A percentile compares a stretch with the other conserved stretches of the same genome.
Conservation (phyloP, 306 rosid genomes). For the Mimosa pudica region DNA sequence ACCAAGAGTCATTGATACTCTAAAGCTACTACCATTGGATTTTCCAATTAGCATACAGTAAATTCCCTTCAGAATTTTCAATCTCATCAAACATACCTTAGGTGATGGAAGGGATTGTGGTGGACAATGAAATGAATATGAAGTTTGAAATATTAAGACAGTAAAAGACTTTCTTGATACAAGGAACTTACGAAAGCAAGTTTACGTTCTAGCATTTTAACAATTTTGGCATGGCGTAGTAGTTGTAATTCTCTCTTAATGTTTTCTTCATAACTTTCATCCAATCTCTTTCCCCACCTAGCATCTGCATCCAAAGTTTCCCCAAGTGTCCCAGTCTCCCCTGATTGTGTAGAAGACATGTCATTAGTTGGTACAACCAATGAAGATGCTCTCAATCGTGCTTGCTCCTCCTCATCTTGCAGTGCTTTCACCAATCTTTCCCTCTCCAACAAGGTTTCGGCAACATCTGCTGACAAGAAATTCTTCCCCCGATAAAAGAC, state of each 20-base stretch:
- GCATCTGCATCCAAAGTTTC: slow-evolving; percentile 94
- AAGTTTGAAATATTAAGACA: slow-evolving; percentile 13
- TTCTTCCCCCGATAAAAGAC: slow-evolving; percentile 91
- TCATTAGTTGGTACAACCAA: slow-evolving; percentile 50
- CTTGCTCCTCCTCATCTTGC: slow-evolving; percentile 95
- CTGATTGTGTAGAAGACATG: slow-evolving; percentile 57
- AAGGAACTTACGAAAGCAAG: slow-evolving; percentile 73
- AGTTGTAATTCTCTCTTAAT: slow-evolving; percentile 68
- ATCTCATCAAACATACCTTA: slow-evolving; percentile 9
- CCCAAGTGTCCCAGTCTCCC: slow-evolving; percentile 73
- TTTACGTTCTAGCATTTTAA: slow-evolving; percentile 71
- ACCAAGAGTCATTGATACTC: slow-evolving; percentile 12
- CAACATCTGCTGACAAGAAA: slow-evolving; percentile 79
- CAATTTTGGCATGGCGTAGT: slow-evolving; percentile 61
- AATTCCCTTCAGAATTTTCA: neutral
- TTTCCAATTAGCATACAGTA: slow-evolving; percentile 11
- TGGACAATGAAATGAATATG: slow-evolving; percentile 9
- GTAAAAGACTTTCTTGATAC: slow-evolving; percentile 27
- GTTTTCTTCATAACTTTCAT: slow-evolving; percentile 57
- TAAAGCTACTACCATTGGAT: slow-evolving; percentile 20
- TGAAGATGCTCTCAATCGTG: slow-evolving; percentile 84
- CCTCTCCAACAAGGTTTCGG: slow-evolving; percentile 79
- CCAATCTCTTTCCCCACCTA: slow-evolving; percentile 86
- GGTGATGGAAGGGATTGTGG: slow-evolving; percentile 2
- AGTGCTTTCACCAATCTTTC: slow-evolving; percentile 73